Base-by-base conservation (phyloP, 192 early-diverging fungal genomes). In the Gamsiella multidivaricata region DNA sequence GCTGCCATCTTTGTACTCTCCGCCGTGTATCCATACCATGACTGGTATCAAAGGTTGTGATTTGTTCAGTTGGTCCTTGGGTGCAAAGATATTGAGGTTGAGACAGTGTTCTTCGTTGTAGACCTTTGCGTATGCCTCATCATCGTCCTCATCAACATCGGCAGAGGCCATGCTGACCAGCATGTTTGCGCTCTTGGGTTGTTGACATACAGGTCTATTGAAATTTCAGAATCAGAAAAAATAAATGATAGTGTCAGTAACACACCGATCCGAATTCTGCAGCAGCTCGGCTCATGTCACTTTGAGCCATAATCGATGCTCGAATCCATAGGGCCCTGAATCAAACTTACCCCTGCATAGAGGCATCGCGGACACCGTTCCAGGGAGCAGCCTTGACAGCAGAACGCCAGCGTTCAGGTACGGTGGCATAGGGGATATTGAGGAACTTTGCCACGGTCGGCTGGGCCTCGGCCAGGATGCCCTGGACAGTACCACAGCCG, bases 21-120 rank as follows among this genome's bases (percentile, higher is more conserved):
- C 74, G 22, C 74, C 74, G 34, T 63, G 61, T 29, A 78, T 68
- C 74, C 74, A 78, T 25, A 78, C 74, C 65, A 78, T 57, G 26
- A 78, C 74, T 3, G 74, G 74, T 18, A 69, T 59, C 33, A 69
- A 69, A 26, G 65, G 33, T 29, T 60, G 50, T 11, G 45, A 29
- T 41, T 41, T 43, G 18, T 53, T 45, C 12, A 75, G 10, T 9
- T 34, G 60, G 22, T 42, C 23, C 15, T 53, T 36, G 18, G 86
- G 86, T 12, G 70, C 47, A 50, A 68, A 81, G 20, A 87, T 70
- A 59, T 87, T 85, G 18, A 84, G 37, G 46, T 82, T 85, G 29
- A 87, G 69, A 53, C 86, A 87, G 56, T 85, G 80, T 18, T 61
- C 56, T 41, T 81, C 80, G 31, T 37, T 69, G 36, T 60, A 69